These are phyloP conservation scores for Penicillium paxilli DNA, from an alignment of 495 filamentous ascomycete species.

Conservation along the genomic window DNA sequence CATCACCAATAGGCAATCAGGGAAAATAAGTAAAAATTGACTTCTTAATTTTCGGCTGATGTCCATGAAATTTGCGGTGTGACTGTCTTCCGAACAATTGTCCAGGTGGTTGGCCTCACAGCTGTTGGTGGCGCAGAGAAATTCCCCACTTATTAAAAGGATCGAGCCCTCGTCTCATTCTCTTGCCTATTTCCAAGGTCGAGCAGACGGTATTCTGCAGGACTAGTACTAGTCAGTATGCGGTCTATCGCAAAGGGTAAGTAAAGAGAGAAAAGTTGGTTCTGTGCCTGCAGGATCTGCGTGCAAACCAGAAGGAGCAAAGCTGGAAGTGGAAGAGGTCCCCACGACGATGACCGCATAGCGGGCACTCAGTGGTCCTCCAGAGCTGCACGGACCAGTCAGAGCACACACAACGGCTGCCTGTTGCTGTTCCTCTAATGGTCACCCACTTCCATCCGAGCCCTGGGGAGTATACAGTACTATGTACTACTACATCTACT, in stretches of 20 bases:
- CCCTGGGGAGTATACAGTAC: background rate
- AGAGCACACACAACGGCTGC: no score
- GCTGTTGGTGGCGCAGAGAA: background rate
- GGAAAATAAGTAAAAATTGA: background rate
- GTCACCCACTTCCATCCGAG: background rate
- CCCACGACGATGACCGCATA: background rate
- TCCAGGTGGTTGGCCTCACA: background rate
- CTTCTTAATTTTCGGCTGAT: background rate
- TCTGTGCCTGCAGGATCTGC: background rate
- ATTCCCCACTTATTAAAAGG: background rate
- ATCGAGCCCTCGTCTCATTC: background rate
- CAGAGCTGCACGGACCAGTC: background rate
- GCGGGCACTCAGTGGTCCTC: background rate
- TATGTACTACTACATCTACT: no score
- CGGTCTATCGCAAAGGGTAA: background rate
- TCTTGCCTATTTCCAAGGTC: background rate
- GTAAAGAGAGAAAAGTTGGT: background rate
- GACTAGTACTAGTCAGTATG: no score
- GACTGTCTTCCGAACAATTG: background rate
- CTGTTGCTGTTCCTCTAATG: background rate
- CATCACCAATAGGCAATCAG: background rate
- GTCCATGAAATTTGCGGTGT: slow-evolving; percentile 14
- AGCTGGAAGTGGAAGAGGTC: background rate
- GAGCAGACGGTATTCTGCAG: background rate
- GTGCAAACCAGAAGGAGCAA: background rate